These are phyloP conservation scores for Hyphodiscus hymeniophilus DNA, from an alignment of 495 filamentous ascomycete genomes.

Conservation along the genomic window DNA sequence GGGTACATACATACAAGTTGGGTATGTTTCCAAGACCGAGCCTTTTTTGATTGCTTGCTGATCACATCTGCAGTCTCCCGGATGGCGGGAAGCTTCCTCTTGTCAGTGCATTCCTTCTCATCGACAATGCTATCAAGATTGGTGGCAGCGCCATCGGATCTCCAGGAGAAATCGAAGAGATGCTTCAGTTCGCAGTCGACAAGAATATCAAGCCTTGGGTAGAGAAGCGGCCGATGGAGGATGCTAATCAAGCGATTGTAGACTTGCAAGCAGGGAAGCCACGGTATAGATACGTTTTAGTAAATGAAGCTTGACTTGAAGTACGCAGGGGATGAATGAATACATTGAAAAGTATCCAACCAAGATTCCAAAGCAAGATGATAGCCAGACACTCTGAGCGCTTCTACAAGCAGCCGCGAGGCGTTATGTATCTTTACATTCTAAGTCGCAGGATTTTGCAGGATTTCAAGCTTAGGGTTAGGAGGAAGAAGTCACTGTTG, in stretches of 20 bases:
- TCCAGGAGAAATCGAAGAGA: neutral
- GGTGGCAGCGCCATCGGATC: neutral
- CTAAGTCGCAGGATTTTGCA: too few relatives aligned
- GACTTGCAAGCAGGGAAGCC: conserved; percentile 47
- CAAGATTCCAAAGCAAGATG: too few relatives aligned
- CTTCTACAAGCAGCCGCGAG: too few relatives aligned
- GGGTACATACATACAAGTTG: neutral
- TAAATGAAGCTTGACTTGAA: conserved; percentile 50
- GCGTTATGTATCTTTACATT: too few relatives aligned
- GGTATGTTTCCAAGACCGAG: neutral
- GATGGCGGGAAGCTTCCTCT: neutral
- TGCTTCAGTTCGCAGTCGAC: neutral
- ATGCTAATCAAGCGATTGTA: neutral
- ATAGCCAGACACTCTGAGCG: too few relatives aligned
- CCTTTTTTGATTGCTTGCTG: neutral
- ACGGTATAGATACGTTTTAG: conserved; percentile 63
- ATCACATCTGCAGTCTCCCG: too few relatives aligned
- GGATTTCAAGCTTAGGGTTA: too few relatives aligned
- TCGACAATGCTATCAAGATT: neutral
- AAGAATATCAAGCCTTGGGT: neutral
- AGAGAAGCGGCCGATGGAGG: neutral
- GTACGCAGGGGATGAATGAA: too few relatives aligned
- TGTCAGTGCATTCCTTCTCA: neutral
- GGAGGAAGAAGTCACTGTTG: too few relatives aligned
- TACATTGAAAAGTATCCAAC: too few relatives aligned